These are phyloP conservation scores for Neopestalotiopsis sp. DNA, from an alignment of 2,329 filamentous ascomycete species.

Conservation along the genomic window DNA sequence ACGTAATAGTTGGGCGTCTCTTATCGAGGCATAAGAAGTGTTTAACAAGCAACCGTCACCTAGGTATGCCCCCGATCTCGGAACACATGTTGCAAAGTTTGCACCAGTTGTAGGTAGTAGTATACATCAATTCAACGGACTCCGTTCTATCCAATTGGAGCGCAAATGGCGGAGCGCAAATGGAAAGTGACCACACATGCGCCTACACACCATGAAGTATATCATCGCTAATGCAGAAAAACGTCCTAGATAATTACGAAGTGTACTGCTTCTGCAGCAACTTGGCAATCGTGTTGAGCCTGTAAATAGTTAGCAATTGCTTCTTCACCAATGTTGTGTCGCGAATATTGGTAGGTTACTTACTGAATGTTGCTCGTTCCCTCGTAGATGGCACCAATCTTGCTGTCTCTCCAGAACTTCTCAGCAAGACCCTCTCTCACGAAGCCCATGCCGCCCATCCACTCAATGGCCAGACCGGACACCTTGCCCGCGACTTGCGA, in stretches of 20 bases:
- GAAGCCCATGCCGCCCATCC: constrained; percentile 99
- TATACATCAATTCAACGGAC: not conserved
- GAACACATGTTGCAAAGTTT: not conserved
- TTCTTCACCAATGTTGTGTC: not conserved
- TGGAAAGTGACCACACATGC: not conserved
- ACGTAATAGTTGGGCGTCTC: no score
- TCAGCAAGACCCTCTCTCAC: constrained; percentile 95
- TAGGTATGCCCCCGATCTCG: no score
- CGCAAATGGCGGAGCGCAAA: not conserved
- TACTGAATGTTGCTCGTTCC: constrained; percentile 81
- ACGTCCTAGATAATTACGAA: constrained; percentile 28
- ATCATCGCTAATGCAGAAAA: constrained; percentile 6
- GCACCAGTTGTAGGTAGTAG: not conserved
- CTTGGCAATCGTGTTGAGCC: constrained; percentile 69
- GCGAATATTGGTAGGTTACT: constrained; percentile 33
- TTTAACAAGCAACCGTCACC: no score
- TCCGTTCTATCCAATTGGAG: not conserved
- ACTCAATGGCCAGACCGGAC: constrained; percentile 86
- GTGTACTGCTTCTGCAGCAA: constrained; percentile 68
- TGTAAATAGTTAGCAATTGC: constrained; percentile 37
- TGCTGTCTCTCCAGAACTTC: constrained; percentile 97
- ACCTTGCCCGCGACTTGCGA: constrained; percentile 92
- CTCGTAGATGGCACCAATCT: constrained; percentile 98
- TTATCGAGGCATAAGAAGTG: no score
- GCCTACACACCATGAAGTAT: constrained; percentile 2